These are phyloP conservation scores for Saccharomycopsis microspora DNA, from an alignment of 805 yeast genomes.

Conservation along the genomic window DNA sequence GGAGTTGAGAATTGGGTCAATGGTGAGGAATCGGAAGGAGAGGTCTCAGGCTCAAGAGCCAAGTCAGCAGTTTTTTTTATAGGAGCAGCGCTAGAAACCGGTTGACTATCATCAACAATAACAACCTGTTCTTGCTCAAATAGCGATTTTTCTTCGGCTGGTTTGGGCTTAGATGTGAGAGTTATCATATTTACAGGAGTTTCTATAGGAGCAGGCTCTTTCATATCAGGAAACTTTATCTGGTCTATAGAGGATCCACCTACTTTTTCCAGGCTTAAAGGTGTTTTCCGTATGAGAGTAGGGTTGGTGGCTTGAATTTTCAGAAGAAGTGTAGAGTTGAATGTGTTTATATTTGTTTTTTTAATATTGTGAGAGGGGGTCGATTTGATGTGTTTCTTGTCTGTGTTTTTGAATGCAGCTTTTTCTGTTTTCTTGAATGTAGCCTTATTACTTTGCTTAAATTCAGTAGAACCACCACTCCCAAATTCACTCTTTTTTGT, in stretches of 20 bases:
- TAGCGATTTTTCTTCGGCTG: not conserved
- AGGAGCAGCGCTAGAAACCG: slow-evolving; percentile 1
- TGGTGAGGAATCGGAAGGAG: not conserved
- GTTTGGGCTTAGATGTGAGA: not conserved
- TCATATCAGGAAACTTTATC: not conserved
- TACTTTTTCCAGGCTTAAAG: not conserved
- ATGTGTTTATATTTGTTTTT: too few species aligned
- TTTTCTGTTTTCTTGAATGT: too few species aligned
- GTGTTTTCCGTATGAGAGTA: too few species aligned
- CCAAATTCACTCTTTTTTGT: too few species aligned
- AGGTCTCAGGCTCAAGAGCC: not conserved
- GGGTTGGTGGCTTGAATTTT: too few species aligned
- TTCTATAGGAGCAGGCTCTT: slow-evolving; percentile 3
- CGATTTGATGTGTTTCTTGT: too few species aligned
- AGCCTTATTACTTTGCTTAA: too few species aligned
- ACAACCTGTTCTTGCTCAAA: not conserved
- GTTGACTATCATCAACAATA: not conserved
- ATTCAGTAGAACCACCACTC: too few species aligned
- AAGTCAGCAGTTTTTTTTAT: not conserved
- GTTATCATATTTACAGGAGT: slow-evolving; percentile 6
- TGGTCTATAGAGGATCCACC: not conserved
- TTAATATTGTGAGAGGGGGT: too few species aligned
- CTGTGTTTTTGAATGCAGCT: too few species aligned
- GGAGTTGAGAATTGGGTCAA: not conserved
- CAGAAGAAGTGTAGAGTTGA: too few species aligned